Base-by-base conservation (phyloP, 2,329 filamentous ascomycete species). In the Apiospora hydei region DNA sequence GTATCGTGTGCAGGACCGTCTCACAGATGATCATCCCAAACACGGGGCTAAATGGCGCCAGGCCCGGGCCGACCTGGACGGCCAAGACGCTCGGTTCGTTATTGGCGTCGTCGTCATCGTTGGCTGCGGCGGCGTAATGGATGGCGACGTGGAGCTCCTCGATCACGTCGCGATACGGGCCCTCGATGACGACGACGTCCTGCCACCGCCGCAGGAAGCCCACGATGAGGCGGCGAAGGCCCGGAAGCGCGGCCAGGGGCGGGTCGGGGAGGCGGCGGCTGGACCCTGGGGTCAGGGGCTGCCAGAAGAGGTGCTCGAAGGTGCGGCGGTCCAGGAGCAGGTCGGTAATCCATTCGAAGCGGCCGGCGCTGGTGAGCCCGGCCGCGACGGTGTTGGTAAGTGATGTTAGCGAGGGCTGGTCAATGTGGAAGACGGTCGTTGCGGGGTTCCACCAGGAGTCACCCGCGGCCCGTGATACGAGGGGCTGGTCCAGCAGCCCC, bases 161-260 rank as follows among this genome's bases (percentile, higher is more conserved):
- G 34, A 69, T 30, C 6, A 69, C 44, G 6, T 69, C 68, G 30
- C 8, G 24, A 26, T 43, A 53, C 49, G 24, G 43, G 1, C 68
- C 68, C 34, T 69, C 68, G 46, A 69, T 10, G 16, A 53, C 38
- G 26, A 6, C 68, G 44, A 69, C 68, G 49, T 69, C 68, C 44
- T 53, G 68, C 68, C 68, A 69, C 8, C 68, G 68, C 13, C 38
- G 49, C 14, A 41, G 18, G 13, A 69, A 69, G 6, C 68, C 68
- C n/a, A 69, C 68, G 18, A 53, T 26, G 3, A 69, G 3, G 2
- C 68, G 44, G 5, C 68, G 68, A 18, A 69, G 47, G 14, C 66
- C 44, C 5, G 41, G 41, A 1, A 68, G 66, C 66, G 26, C 21
- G 4, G n/a, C 2, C 8, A 68, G 43, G 10, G 61, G 44, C 13